Evolutionary conservation across 1,139 yeast species (phyloP).

Genomic region (Trichomonascaceae sp.): DNA sequence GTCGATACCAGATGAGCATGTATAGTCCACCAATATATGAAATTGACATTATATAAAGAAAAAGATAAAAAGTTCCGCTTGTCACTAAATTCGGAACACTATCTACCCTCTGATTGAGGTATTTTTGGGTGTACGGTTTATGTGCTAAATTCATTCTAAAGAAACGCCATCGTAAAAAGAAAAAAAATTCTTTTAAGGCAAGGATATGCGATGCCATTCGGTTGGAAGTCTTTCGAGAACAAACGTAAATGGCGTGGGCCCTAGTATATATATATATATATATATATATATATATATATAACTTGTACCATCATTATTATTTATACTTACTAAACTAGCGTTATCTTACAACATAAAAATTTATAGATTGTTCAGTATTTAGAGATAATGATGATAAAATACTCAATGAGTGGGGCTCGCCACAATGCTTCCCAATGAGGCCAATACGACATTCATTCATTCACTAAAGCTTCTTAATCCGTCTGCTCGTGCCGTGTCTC

Average conservation of each 20-base stretch:
- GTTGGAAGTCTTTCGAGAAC: neutral
- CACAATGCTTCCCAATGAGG: neutral
- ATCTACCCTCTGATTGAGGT: neutral
- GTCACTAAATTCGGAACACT: neutral
- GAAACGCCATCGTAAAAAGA: neutral
- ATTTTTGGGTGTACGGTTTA: neutral
- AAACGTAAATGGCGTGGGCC: neutral
- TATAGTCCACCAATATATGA: neutral
- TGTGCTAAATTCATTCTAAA: neutral
- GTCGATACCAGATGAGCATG: neutral
- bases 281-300: no score
- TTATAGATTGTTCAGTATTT: neutral
- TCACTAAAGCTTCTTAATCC: neutral
- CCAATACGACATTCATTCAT: no score
- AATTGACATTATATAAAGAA: neutral
- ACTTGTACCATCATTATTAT: no score
- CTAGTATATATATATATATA: neutral
- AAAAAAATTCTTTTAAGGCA: neutral
- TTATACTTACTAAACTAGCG: neutral
- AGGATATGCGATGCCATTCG: neutral
- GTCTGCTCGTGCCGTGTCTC: neutral
- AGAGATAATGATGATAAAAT: neutral
- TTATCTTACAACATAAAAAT: neutral
- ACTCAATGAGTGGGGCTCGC: neutral
- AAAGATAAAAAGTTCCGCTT: neutral